Conservation (phyloP, 352 stramenopile species). For the Phytophthora tubulina region DNA sequence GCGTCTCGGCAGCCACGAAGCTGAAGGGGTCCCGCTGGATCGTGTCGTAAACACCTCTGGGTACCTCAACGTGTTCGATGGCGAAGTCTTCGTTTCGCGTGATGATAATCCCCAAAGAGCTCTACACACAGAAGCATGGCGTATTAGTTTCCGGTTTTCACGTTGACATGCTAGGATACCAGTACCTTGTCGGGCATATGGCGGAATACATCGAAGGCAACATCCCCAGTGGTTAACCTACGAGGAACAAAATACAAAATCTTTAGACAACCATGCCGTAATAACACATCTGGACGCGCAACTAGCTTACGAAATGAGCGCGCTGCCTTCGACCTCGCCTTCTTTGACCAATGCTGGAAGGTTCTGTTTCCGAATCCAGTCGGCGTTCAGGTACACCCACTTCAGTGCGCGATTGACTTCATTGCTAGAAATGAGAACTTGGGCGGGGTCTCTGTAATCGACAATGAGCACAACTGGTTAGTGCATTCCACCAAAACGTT, state of each 20-base stretch:
- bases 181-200: conserved; percentile 89
- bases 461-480: conserved; percentile 11
- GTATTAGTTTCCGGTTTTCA: conserved; percentile 1
- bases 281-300: conserved; percentile 1
- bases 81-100: conserved; percentile 60
- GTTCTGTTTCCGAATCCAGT: conserved; percentile 84
- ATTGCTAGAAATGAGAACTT: conserved; percentile 74
- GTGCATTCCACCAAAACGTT: background rate
- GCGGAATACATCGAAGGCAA: conserved; percentile 86
- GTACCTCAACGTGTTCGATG: conserved; percentile 73
- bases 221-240: conserved; percentile 66
- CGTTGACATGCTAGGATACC: background rate
- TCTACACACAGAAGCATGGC: conserved; percentile 11
- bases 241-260: conserved; percentile 9
- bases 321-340: conserved; percentile 25
- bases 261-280: background rate
- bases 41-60: conserved; percentile 74
- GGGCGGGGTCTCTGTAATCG: conserved; percentile 63
- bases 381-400: conserved; percentile 89
- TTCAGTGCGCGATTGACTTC: conserved; percentile 83
- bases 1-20: conserved; percentile 86
- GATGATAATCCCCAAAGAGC: conserved; percentile 68
- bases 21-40: conserved; percentile 90
- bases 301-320: conserved; percentile 54
- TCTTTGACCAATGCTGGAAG: conserved; percentile 54